These are phyloP conservation scores for Calonectria hongkongensis DNA, from an alignment of 2,329 filamentous ascomycete genomes.

Conservation along the genomic window DNA sequence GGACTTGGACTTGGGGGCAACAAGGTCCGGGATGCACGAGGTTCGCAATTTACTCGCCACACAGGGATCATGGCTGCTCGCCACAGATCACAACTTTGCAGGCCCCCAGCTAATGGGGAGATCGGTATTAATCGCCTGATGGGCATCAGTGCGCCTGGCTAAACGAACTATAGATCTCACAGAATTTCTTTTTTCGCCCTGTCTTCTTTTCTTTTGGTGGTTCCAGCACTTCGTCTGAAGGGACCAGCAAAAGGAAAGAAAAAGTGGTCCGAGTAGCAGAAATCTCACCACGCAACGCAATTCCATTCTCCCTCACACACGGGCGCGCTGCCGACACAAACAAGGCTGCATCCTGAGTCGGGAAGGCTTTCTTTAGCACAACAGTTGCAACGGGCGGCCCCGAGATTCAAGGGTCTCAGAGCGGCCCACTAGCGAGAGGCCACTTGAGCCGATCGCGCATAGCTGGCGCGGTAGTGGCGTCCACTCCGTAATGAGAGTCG, in stretches of 20 bases:
- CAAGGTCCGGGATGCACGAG: neutral
- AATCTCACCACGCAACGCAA: no score
- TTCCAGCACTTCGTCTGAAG: neutral
- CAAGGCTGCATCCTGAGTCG: neutral
- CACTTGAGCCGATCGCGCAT: neutral
- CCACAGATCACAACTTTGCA: neutral
- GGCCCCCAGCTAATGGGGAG: neutral
- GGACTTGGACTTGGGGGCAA: neutral
- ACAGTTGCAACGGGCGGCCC: slow-evolving; percentile 23
- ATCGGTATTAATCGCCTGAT: neutral
- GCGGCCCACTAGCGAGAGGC: neutral
- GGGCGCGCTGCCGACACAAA: neutral
- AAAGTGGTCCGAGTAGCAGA: no score
- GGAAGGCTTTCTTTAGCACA: neutral
- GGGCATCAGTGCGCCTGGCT: neutral
- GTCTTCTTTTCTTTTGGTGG: neutral
- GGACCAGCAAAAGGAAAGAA: neutral
- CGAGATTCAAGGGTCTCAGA: neutral
- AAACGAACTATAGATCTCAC: no score
- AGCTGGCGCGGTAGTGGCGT: slow-evolving; percentile 18
- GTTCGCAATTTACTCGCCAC: neutral
- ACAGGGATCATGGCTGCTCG: neutral
- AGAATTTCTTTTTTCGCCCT: no score
- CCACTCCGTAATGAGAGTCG: neutral
- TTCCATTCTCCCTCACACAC: neutral